phyloP scores from a whole-genome alignment of 495 filamentous ascomycete species.

The Peziza echinospora region DNA sequence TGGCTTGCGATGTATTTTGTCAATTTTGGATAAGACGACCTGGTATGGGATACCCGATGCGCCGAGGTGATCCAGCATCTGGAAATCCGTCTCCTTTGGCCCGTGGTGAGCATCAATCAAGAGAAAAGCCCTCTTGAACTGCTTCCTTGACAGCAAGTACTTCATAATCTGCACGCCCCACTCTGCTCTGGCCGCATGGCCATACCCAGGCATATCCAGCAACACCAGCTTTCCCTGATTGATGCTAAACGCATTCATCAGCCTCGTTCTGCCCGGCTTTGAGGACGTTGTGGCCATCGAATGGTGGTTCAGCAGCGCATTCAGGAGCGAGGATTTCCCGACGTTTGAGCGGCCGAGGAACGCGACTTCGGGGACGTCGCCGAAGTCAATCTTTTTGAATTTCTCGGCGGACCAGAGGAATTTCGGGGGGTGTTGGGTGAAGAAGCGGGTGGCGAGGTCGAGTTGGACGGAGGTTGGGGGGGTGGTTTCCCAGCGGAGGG shows the following conservation, averaged over 20 bases:
- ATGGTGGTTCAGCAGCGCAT: constrained; percentile 44
- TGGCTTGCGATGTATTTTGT: constrained; percentile 30
- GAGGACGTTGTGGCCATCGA: constrained; percentile 40
- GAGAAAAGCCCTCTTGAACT: constrained; percentile 64
- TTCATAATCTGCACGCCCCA: constrained; percentile 81
- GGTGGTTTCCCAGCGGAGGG: constrained; percentile 18
- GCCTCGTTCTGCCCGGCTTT: constrained; percentile 53
- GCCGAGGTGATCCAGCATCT: constrained; percentile 43
- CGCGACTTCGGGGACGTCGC: constrained; percentile 43
- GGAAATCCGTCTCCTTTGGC: constrained; percentile 48
- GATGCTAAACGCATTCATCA: constrained; percentile 72
- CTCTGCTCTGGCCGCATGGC: constrained; percentile 45
- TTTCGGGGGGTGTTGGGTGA: constrained; percentile 35
- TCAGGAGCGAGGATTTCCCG: constrained; percentile 74
- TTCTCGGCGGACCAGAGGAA: constrained; percentile 50
- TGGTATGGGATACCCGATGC: constrained; percentile 44
- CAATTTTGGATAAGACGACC: constrained; percentile 66
- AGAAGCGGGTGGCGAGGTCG: constrained; percentile 36
- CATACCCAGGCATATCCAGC: constrained; percentile 91
- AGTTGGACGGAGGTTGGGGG: constrained; percentile 33
- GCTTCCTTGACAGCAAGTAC: constrained; percentile 47
- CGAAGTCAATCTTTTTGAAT: constrained; percentile 44
- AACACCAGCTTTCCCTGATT: constrained; percentile 37
- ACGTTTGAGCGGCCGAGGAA: constrained; percentile 77
- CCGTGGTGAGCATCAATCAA: constrained; percentile 65